phyloP scores from a whole-genome alignment of 345 rosid species.

The Durio zibethinus region DNA sequence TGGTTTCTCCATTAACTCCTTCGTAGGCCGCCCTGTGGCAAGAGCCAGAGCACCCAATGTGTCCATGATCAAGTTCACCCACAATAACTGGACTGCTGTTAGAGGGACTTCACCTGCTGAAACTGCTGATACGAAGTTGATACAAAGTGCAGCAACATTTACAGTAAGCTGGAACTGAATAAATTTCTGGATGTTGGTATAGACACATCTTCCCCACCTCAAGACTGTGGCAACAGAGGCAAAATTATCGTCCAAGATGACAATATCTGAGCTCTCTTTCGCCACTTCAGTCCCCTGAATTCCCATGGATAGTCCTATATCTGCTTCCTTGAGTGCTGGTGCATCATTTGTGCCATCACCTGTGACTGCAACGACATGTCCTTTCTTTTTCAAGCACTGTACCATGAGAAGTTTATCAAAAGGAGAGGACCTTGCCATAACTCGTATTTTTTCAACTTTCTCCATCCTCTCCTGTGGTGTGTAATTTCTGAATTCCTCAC shows the following conservation, averaged over 20 bases:
- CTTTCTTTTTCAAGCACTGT: slow-evolving; percentile 60
- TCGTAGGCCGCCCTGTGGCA: slow-evolving; percentile 65
- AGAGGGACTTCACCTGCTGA: slow-evolving; percentile 67
- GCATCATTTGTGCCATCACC: slow-evolving; percentile 85
- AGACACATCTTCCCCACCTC: slow-evolving; percentile 80
- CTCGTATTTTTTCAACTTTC: slow-evolving; percentile 53
- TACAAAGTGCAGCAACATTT: slow-evolving; percentile 62
- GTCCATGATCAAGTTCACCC: slow-evolving; percentile 87
- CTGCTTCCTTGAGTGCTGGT: slow-evolving; percentile 70
- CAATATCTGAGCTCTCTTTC: slow-evolving; percentile 74
- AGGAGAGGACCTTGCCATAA: slow-evolving; percentile 83
- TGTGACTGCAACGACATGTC: slow-evolving; percentile 72
- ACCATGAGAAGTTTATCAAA: slow-evolving; percentile 77
- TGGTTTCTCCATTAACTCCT: slow-evolving; percentile 57
- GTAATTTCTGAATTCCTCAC: slow-evolving; percentile 50
- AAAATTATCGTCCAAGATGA: slow-evolving; percentile 68
- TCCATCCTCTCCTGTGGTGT: slow-evolving; percentile 38
- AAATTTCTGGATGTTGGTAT: slow-evolving; percentile 70
- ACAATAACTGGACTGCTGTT: slow-evolving; percentile 62
- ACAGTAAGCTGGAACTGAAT: slow-evolving; percentile 77
- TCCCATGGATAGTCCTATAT: slow-evolving; percentile 75
- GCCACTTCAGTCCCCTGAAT: slow-evolving; percentile 78
- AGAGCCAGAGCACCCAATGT: slow-evolving; percentile 80
- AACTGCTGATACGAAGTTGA: slow-evolving; percentile 69
- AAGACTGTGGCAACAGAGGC: slow-evolving; percentile 58